Evolutionary conservation across 1,284 basidiomycete species (phyloP).

Genomic region (Spongiforma sp.): DNA sequence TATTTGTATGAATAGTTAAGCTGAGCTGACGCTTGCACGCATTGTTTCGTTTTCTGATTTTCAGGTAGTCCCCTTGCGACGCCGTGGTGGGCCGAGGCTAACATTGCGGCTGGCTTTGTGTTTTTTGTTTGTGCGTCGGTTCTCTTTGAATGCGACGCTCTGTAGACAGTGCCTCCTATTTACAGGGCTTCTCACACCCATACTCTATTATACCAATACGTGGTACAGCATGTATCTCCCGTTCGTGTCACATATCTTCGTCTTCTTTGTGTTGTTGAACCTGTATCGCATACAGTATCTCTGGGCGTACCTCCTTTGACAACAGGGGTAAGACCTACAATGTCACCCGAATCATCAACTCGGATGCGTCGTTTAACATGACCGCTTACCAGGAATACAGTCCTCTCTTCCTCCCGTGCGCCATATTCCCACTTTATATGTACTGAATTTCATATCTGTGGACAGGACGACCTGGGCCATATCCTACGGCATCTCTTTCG

Average conservation of each 20-base stretch:
- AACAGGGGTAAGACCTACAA: constrained; percentile 74
- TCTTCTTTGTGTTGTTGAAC: background rate
- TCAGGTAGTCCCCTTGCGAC: constrained; percentile 64
- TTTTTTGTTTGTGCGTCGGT: constrained; percentile 62
- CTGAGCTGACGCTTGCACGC: no score
- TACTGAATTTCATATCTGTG: background rate
- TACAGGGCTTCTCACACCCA: constrained; percentile 65
- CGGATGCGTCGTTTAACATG: constrained; percentile 62
- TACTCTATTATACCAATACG: constrained; percentile 67
- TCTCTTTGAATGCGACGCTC: background rate
- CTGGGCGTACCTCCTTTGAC: constrained; percentile 61
- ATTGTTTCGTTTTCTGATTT: no score
- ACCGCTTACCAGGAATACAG: constrained; percentile 80
- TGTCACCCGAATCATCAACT: constrained; percentile 65
- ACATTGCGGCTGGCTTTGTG: constrained; percentile 81
- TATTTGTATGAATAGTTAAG: no score
- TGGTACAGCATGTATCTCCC: constrained; percentile 69
- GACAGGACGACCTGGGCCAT: constrained; percentile 57
- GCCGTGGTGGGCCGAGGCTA: constrained; percentile 82
- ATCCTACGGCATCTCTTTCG: constrained; percentile 75
- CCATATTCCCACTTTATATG: background rate
- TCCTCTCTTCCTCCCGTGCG: constrained; percentile 80
- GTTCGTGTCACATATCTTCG: constrained; percentile 8
- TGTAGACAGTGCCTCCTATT: constrained; percentile 4
- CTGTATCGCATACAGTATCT: constrained; percentile 41